These are phyloP conservation scores for Lizonia empirigonia DNA, from an alignment of 2,329 filamentous ascomycete species.

Conservation along the genomic window DNA sequence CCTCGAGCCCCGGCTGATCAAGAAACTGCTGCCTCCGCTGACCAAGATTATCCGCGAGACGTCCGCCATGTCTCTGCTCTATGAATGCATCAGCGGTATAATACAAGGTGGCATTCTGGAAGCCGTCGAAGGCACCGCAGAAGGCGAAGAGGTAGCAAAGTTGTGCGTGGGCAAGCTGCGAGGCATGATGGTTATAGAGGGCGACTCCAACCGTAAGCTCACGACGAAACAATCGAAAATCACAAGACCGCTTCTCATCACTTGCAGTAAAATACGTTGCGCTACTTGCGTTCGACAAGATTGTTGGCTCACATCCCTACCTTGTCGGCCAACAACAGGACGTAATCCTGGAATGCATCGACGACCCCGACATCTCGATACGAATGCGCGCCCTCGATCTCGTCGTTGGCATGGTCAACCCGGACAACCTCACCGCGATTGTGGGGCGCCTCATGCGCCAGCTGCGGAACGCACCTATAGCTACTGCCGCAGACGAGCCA, in stretches of 20 bases:
- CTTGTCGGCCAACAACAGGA: slow-evolving; percentile 93
- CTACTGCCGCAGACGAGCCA: slow-evolving; percentile 53
- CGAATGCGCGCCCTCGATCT: slow-evolving; percentile 89
- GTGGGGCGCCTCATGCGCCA: slow-evolving; percentile 88
- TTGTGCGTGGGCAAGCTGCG: slow-evolving; percentile 91
- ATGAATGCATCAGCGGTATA: slow-evolving; percentile 98
- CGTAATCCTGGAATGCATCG: slow-evolving; percentile 94
- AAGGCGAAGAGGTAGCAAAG: slow-evolving; percentile 88
- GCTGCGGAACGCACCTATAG: slow-evolving; percentile 68
- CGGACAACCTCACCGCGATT: slow-evolving; percentile 80
- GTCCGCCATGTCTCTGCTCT: slow-evolving; percentile 95
- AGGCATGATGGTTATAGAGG: slow-evolving; percentile 91
- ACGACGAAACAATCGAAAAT: slow-evolving; percentile 17
- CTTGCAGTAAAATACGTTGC: slow-evolving; percentile 91
- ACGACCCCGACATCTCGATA: slow-evolving; percentile 95
- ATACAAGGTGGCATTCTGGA: slow-evolving; percentile 95
- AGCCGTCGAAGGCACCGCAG: slow-evolving; percentile 76
- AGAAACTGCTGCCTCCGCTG: slow-evolving; percentile 87
- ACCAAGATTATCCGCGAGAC: slow-evolving; percentile 94
- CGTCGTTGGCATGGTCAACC: slow-evolving; percentile 90
- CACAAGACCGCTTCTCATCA: slow-evolving; percentile 1
- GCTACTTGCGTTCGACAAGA: slow-evolving; percentile 91
- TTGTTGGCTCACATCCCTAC: slow-evolving; percentile 84
- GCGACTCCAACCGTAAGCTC: slow-evolving; percentile 83
- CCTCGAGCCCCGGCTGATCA: slow-evolving; percentile 85